Evolutionary conservation across 192 early-diverging fungal genomes (phyloP).

Genomic region (Coemansia sp.): DNA sequence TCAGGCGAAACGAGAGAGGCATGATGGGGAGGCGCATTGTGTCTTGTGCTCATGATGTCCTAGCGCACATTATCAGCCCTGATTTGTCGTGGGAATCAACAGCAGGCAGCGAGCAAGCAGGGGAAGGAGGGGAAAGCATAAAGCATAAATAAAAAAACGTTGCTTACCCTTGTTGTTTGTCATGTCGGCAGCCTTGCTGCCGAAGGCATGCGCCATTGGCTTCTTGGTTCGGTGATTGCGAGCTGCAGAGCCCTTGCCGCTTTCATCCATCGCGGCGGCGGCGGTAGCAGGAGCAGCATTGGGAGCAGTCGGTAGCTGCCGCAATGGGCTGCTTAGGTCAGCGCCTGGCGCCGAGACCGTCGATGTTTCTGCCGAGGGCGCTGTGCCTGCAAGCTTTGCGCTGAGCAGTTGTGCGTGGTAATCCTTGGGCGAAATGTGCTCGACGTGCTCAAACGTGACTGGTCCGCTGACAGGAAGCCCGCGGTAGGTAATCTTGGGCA

Average conservation of each 20-base stretch:
- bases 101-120: neutral
- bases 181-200: neutral
- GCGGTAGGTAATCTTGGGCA: slow-evolving; percentile 36
- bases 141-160: neutral
- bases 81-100: slow-evolving; percentile 5
- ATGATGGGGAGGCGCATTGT: slow-evolving; percentile 1
- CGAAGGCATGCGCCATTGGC: neutral
- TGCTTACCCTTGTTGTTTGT: slow-evolving; percentile 26
- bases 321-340: neutral
- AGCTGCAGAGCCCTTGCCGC: neutral
- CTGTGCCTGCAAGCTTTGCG: neutral
- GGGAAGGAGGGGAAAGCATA: neutral
- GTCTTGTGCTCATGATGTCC: neutral
- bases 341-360: neutral
- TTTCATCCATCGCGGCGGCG: neutral
- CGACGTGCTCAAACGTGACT: slow-evolving; percentile 50
- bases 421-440: slow-evolving; percentile 50
- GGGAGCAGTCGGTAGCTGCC: neutral
- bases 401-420: slow-evolving; percentile 37
- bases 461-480: slow-evolving; percentile 52
- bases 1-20: neutral
- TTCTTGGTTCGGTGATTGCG: slow-evolving; percentile 12
- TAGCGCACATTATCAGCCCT: neutral
- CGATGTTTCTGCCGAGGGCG: neutral
- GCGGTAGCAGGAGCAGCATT: neutral